These are phyloP conservation scores for Botrytis sinoallii DNA, from an alignment of 2,329 filamentous ascomycete species.

Conservation along the genomic window DNA sequence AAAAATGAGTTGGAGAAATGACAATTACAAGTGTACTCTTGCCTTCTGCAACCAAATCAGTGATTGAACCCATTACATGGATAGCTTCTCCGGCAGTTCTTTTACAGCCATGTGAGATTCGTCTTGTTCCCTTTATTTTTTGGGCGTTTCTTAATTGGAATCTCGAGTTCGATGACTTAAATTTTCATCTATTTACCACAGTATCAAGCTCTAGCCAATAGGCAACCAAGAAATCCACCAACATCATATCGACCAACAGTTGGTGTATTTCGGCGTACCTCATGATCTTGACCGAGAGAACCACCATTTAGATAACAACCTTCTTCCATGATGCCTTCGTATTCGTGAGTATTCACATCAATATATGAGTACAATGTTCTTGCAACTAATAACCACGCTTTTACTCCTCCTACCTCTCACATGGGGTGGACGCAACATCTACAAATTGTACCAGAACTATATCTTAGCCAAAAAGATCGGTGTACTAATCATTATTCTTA, in stretches of 20 bases:
- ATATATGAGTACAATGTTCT: neutral
- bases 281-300: neutral
- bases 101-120: neutral
- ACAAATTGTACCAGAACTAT: neutral
- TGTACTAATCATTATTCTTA: neutral
- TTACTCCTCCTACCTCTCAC: neutral
- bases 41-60: neutral
- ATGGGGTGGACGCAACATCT: neutral
- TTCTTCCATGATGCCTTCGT: neutral
- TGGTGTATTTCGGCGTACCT: fast-evolving
- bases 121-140: neutral
- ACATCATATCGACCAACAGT: neutral
- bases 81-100: neutral
- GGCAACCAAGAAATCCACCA: neutral
- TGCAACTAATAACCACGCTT: neutral
- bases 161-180: fast-evolving
- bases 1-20: neutral
- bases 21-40: neutral
- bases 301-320: no score
- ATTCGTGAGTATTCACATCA: neutral
- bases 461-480: neutral
- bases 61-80: neutral
- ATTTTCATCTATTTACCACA: fast-evolving
- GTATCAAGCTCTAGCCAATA: neutral
- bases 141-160: fast-evolving